phyloP scores from a whole-genome alignment of 2,329 filamentous ascomycete species.

The Dactylellina sp. region DNA sequence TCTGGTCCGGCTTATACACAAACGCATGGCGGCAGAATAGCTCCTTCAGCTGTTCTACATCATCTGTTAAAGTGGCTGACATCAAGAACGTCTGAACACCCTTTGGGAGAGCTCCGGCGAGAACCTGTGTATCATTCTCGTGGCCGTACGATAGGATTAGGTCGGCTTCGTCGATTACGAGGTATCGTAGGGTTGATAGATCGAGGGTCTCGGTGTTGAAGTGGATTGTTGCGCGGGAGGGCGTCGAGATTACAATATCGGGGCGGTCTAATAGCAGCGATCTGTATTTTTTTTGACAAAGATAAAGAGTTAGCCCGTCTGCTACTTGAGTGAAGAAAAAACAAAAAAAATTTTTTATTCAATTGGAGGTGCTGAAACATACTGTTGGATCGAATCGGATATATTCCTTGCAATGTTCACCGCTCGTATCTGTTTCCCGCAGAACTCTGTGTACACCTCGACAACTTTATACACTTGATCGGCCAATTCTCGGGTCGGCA shows the following conservation, averaged over 20 bases:
- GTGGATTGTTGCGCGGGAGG: constrained; percentile 82
- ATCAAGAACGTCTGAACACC: constrained; percentile 91
- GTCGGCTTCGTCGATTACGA: constrained; percentile 95
- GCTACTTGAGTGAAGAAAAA: too few species aligned
- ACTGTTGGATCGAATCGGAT: constrained; percentile 82
- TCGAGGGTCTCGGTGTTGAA: constrained; percentile 68
- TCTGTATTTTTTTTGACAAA: too few species aligned
- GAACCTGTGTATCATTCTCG: constrained; percentile 84
- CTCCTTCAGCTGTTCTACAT: constrained; percentile 85
- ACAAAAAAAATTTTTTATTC: neutral
- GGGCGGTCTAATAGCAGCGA: constrained; percentile 86
- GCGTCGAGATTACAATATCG: constrained; percentile 91
- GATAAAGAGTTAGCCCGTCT: too few species aligned
- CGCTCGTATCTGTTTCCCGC: constrained; percentile 82
- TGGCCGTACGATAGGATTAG: constrained; percentile 94
- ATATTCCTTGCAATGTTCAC: constrained; percentile 92
- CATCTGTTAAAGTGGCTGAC: constrained; percentile 89
- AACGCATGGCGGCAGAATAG: constrained; percentile 86
- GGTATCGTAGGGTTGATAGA: constrained; percentile 76
- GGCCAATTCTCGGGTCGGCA: constrained; percentile 93
- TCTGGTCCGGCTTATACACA: constrained; percentile 74
- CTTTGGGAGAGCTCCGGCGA: constrained; percentile 82
- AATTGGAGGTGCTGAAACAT: constrained; percentile 2
- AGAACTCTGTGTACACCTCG: constrained; percentile 81
- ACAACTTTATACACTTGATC: constrained; percentile 87